Base-by-base conservation (phyloP, 495 filamentous ascomycete species). In the Paragyromitra xinjiangensis region DNA sequence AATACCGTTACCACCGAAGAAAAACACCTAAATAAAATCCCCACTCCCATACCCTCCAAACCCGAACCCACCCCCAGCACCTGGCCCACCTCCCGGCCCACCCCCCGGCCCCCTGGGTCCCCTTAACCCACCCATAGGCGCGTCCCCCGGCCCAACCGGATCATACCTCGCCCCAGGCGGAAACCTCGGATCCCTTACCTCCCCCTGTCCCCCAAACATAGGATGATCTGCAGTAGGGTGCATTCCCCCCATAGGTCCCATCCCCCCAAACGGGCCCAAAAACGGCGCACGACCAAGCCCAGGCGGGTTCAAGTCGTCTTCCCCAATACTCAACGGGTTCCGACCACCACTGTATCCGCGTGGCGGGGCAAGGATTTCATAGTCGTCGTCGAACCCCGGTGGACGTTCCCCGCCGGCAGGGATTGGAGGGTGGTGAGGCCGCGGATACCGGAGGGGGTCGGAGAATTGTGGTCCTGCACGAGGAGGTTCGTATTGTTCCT, bases 151-250 rank as follows among this genome's bases (percentile, higher is more conserved):
- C 0, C 92, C 92, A 14, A 93, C 82, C 7, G 94, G 95, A 86
- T 98, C 95, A 84, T 93, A 93, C 78, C 91, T 82, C 29, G 89
- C 84, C 39, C 91, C 91, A 5, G 86, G 87, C 5, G 88, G 88
- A 44, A 84, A 86, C 72, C 88, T 84, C 48, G 88, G 87, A 7
- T 88, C 88, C 9, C 88, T 90, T 22, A 90, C 89, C 39, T 87
- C 87, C 19, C 85, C 86, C 11, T 82, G 82, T 0, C 92, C 93
- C 45, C 87, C 88, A 83, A 98, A 98, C 79, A 98, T 83, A 37
- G 93, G 94, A 83, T 98, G 95, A 81, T 98, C 93, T 80, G 97
- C 94, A 0, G 93, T 96, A 0, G 95, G 95, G 84, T 98, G 92
- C 95, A 98, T 98, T 1, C 95, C 95, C 4, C 88, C 88, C 66